phyloP scores from a whole-genome alignment of 192 early-diverging fungal species.

The Umbelopsis sp. region DNA sequence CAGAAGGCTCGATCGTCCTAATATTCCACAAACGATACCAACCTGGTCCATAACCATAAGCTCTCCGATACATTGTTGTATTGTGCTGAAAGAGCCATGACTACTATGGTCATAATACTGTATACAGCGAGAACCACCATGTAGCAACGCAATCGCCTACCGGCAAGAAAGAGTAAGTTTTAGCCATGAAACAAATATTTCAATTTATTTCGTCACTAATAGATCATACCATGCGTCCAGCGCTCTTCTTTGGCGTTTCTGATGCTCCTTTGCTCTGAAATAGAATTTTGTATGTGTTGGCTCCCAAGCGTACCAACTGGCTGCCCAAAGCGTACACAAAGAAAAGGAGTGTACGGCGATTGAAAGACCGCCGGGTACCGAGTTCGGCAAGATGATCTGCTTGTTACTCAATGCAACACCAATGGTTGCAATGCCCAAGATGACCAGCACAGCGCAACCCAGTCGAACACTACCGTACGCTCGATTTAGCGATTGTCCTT shows the following conservation, averaged over 20 bases:
- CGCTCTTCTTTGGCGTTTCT: not conserved
- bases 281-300: not conserved
- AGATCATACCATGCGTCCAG: conserved; percentile 16
- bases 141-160: not conserved
- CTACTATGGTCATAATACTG: not conserved
- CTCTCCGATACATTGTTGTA: conserved; percentile 12
- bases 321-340: conserved; percentile 7
- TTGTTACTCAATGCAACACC: conserved; percentile 16
- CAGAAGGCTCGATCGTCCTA: not conserved
- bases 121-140: not conserved
- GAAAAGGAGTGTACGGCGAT: not conserved
- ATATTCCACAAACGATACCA: not conserved
- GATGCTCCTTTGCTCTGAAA: not conserved
- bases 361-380: not conserved
- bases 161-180: not conserved
- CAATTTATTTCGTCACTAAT: not conserved
- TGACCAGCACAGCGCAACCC: not conserved
- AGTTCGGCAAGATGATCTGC: not conserved
- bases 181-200: not conserved
- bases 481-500: not conserved
- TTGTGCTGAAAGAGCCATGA: conserved; percentile 3
- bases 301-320: not conserved
- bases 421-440: conserved; percentile 11
- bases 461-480: conserved; percentile 1
- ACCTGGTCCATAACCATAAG: conserved; percentile 3